Percentiles rank a stretch among this genome's conserved stretches.
Conservation (phyloP, 148 eudicot genomes). For the Nepenthes gracilis region DNA sequence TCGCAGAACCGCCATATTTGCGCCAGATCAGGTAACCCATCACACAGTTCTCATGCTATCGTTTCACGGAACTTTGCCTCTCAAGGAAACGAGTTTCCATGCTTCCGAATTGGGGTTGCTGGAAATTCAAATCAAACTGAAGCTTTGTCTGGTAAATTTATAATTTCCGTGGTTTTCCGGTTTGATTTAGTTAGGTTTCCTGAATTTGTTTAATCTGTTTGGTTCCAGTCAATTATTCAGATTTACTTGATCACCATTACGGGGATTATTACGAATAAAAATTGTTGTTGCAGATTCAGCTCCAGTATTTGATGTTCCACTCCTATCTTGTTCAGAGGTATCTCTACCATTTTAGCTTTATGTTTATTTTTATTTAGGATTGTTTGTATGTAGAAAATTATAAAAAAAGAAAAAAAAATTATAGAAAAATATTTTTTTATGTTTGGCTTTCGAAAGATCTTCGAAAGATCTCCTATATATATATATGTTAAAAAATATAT, state of each 20-base stretch:
- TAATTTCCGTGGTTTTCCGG: background rate
- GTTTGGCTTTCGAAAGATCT: too few species aligned
- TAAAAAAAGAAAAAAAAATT: too few species aligned
- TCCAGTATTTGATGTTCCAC: slow-evolving; percentile 36
- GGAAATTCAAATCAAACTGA: slow-evolving; percentile 19
- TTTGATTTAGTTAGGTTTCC: background rate
- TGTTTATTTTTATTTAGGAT: background rate
- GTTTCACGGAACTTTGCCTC: too few species aligned
- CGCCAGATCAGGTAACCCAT: background rate
- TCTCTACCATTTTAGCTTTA: background rate
- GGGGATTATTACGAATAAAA: background rate
- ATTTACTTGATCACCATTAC: background rate
- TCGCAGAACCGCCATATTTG: too few species aligned
- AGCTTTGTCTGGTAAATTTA: slow-evolving; percentile 14
- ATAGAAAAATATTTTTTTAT: too few species aligned
- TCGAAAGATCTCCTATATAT: too few species aligned
- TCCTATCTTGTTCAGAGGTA: slow-evolving; percentile 65
- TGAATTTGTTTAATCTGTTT: background rate
- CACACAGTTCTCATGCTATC: background rate
- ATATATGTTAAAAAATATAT: too few species aligned
- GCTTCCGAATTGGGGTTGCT: slow-evolving; percentile 5
- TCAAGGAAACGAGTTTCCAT: slow-evolving; percentile 7
- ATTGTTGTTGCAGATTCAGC: slow-evolving; percentile 24
- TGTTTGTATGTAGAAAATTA: too few species aligned
- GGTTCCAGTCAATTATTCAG: background rate